Percentiles rank a stretch among this genome's conserved stretches.
Evolutionary conservation across 2,329 filamentous ascomycete genomes (phyloP).

Genomic region (Macroventuria anomochaeta): DNA sequence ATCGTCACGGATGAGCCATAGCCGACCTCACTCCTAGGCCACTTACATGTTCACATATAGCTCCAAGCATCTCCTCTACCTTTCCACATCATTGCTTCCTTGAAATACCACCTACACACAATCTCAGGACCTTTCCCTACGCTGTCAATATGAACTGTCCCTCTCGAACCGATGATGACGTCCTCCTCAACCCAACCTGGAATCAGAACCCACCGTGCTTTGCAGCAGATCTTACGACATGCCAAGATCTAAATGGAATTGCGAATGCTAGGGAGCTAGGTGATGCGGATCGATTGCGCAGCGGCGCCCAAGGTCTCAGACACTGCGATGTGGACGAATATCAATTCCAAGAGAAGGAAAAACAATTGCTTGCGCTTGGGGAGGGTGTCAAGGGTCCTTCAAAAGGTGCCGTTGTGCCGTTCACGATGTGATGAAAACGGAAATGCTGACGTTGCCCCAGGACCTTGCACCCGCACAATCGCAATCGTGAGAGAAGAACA

Average conservation of each 20-base stretch:
- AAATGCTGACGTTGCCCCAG: constrained; percentile 24
- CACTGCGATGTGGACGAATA: constrained; percentile 22
- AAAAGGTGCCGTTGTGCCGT: constrained; percentile 21
- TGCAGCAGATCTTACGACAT: constrained; percentile 41
- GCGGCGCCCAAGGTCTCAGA: constrained; percentile 20
- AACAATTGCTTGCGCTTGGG: constrained; percentile 19
- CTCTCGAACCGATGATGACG: constrained; percentile 35
- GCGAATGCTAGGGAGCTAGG: constrained; percentile 40
- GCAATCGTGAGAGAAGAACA: constrained; percentile 24
- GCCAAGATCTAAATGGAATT: constrained; percentile 41
- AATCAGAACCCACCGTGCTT: constrained; percentile 41
- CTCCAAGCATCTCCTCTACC: constrained; percentile 15
- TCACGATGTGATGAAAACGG: constrained; percentile 2
- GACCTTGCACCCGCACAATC: constrained; percentile 41
- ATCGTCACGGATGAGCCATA: constrained; percentile 28
- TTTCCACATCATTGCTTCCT: constrained; percentile 26
- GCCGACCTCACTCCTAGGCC: constrained; percentile 20
- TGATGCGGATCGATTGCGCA: constrained; percentile 30
- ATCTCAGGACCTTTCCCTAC: not conserved
- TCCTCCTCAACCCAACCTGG: constrained; percentile 37
- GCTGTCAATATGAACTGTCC: constrained; percentile 39
- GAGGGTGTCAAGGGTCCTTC: constrained; percentile 37
- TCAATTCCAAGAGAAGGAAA: constrained; percentile 28
- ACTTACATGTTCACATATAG: constrained; percentile 25
- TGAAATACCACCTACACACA: not conserved